Base-by-base conservation (phyloP, 805 yeast genomes). In the Sungouiozyma ichnusensis region DNA sequence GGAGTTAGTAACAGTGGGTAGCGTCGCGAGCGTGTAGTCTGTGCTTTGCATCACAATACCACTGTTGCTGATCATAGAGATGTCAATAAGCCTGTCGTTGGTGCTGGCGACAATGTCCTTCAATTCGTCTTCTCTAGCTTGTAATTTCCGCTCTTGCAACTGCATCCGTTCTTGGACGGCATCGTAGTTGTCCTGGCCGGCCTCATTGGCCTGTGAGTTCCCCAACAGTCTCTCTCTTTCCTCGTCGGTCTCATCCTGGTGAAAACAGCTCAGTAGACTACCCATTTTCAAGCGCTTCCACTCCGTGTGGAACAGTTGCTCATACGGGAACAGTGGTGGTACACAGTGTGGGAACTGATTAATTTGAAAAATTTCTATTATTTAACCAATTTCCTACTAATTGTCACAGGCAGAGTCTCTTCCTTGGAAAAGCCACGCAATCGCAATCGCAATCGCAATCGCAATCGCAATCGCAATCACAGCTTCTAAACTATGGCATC, bases 51-150 rank as follows among this genome's bases (percentile, higher is more conserved):
- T 39, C 6, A 60, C 64, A 16, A 60, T 58, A 6, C 63, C 64
- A 40, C 64, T 58, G 41, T 60, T 58, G 38, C 54, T 57, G 18
- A 61, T 53, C 65, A 61, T 58, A 2, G 63, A 59, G n/a, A 61
- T 61, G 40, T 61, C 65, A 20, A 61, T 58, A 20, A 58, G 47
- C 37, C 54, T 58, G 42, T 60, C 65, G 33, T 60, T 61, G 16
- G 64, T 58, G 36, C 44, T 54, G 11, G 57, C 48, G 9, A 61
- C 65, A 38, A 61, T 60, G 17, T 55, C 55, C 20, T 54, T 50
- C 34, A 61, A 45, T 37, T 57, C 54, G 19, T 52, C 48, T 18
- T 58, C 63, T 24, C 64, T 47, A 1, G 47, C 53, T 16, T 50
- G 47, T 27, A 33, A 16, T 48, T 39, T 35, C 7, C 24, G 29